Percentiles rank a stretch among this genome's conserved stretches.
These are phyloP conservation scores for Thalassiosira delicatula DNA, from an alignment of 352 stramenopile species.

Conservation along the genomic window DNA sequence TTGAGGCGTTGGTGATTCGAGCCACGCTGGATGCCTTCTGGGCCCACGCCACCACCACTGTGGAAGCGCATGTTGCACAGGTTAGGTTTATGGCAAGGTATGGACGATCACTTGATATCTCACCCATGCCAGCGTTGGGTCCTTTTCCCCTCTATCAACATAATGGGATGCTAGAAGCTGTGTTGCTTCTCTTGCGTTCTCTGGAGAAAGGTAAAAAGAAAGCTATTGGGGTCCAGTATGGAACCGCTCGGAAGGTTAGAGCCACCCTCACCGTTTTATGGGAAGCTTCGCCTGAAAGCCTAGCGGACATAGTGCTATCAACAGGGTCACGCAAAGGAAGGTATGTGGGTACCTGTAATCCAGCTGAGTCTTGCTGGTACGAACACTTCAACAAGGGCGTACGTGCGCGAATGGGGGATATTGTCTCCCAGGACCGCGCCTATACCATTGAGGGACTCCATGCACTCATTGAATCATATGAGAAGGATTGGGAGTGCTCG, in stretches of 20 bases:
- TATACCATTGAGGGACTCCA: slow-evolving; percentile 39
- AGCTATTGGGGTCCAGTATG: slow-evolving; percentile 2
- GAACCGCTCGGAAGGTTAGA: background rate
- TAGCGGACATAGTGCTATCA: slow-evolving; percentile 18
- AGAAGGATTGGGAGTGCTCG: slow-evolving; percentile 7
- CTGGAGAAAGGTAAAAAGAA: slow-evolving; percentile 4
- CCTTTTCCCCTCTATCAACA: slow-evolving; percentile 9
- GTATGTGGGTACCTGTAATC: slow-evolving; percentile 8
- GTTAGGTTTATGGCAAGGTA: slow-evolving; percentile 5
- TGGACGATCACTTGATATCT: background rate
- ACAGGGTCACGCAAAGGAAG: background rate
- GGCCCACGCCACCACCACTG: slow-evolving; percentile 10
- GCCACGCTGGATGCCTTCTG: slow-evolving; percentile 43
- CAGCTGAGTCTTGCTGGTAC: slow-evolving; percentile 9
- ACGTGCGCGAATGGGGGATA: slow-evolving; percentile 28
- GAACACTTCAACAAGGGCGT: background rate
- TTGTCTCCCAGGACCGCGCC: slow-evolving; percentile 34
- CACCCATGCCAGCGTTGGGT: slow-evolving; percentile 2
- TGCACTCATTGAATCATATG: slow-evolving; percentile 23
- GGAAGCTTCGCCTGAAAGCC: slow-evolving; percentile 3
- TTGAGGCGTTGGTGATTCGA: slow-evolving; percentile 12
- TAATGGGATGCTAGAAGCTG: slow-evolving; percentile 30
- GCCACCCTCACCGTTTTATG: slow-evolving; percentile 19
- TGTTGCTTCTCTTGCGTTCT: slow-evolving; percentile 26
- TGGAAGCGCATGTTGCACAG: slow-evolving; percentile 7